Base-by-base conservation (phyloP, 2,329 filamentous ascomycete genomes). In the Monosporascus sp. region DNA sequence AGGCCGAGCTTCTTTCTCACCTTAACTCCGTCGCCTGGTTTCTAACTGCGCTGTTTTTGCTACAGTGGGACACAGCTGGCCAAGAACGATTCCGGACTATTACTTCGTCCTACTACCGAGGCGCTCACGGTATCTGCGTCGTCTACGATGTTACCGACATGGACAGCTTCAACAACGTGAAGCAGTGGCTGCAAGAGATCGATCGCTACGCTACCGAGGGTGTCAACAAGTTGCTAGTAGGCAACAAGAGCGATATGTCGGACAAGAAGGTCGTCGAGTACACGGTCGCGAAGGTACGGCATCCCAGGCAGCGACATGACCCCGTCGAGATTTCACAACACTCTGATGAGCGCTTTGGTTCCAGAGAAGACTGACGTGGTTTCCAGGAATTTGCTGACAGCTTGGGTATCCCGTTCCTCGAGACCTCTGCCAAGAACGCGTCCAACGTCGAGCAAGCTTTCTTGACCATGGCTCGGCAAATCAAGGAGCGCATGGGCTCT, bases 201-300 rank as follows among this genome's bases (percentile, higher is more conserved):
- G 94, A 99, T 80, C 87, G 94, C 73, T 97, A 99, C 70, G 94
- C 94, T 65, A 99, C 94, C 63, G 94, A 99, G 78, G 94, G 94
- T 62, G 94, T 99, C 70, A 99, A 99, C 85, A 99, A 99, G 84
- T 83, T 99, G 62, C 86, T 99, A 57, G 93, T 99, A 58, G 94
- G 94, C 70, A 99, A 99, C 88, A 99, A 99, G 88, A 96, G 91
- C 77, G 94, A 99, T 89, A 97, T 99, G 91, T 86, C 93, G 55
- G 94, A 99, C 79, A 99, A 99, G 89, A 99, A 97, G 82, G 94
- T 97, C 41, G 94, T 99, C 58, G 94, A 99, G 75, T 99, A 99
- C 84, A 96, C 91, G 60, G 94, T 97, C 64, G 94, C 94, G 65
- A 99, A 99, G 90, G 94, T 97, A 79, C 56, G 82, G 60, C 50